A percentile compares a stretch with the other conserved stretches of the same genome.
phyloP scores from a whole-genome alignment of 2,329 filamentous ascomycete genomes.

The Coniella lustricola region DNA sequence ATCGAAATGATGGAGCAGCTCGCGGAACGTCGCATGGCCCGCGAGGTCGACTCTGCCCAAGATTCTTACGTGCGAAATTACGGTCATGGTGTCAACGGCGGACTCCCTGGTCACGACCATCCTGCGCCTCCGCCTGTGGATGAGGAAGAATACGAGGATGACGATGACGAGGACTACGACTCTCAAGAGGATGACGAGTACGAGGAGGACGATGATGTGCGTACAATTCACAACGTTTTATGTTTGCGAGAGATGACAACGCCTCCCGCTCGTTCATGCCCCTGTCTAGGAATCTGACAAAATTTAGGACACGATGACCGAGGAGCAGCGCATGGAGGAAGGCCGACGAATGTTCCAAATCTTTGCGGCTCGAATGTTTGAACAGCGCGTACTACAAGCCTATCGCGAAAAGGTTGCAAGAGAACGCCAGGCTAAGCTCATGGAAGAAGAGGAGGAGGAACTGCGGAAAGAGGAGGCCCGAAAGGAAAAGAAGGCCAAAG shows the following conservation, averaged over 20 bases:
- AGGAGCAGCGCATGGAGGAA: constrained; percentile 98
- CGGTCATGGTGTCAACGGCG: constrained; percentile 45
- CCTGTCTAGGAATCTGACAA: neutral
- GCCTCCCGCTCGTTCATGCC: no score
- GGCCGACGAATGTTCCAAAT: constrained; percentile 98
- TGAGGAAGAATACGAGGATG: constrained; percentile 43
- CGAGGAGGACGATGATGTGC: constrained; percentile 65
- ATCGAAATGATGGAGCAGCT: constrained; percentile 99
- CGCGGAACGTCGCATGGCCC: constrained; percentile 92
- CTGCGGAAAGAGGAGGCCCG: constrained; percentile 66
- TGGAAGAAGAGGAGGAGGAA: constrained; percentile 89
- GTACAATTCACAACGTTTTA: neutral
- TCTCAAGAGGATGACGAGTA: constrained; percentile 55
- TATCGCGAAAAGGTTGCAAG: constrained; percentile 95
- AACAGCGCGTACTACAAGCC: constrained; percentile 92
- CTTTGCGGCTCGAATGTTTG: constrained; percentile 98
- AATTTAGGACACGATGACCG: constrained; percentile 88
- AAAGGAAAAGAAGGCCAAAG: constrained; percentile 87
- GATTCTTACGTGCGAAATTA: constrained; percentile 32
- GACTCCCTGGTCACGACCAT: constrained; percentile 59
- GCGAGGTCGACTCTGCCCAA: constrained; percentile 76
- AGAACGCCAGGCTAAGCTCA: constrained; percentile 82
- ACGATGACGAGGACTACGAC: constrained; percentile 54
- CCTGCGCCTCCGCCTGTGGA: constrained; percentile 65
- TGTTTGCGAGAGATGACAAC: no score